phyloP scores from a whole-genome alignment of 306 rosid species.

The Ormosia semicastrata region DNA sequence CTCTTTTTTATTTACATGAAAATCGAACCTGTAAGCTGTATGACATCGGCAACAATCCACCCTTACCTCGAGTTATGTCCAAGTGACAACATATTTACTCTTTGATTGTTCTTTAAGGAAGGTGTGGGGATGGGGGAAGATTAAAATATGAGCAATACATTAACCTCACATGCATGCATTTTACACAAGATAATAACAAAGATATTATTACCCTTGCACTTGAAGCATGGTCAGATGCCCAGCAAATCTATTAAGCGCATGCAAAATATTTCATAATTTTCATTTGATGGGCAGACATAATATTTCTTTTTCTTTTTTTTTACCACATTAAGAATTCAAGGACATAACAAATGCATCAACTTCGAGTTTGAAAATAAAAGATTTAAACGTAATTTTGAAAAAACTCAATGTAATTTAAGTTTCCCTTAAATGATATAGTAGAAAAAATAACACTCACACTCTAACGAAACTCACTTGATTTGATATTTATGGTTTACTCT shows the following conservation, averaged over 20 bases:
- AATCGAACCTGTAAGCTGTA: background rate
- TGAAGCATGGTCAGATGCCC: conserved; percentile 9
- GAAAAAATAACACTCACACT: no score
- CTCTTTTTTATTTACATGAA: background rate
- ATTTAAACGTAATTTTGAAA: background rate
- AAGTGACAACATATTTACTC: background rate
- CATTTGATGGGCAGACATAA: background rate
- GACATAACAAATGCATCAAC: conserved; percentile 2
- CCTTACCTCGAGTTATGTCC: background rate
- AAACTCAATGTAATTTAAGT: background rate
- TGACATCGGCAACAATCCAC: background rate
- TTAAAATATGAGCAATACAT: conserved; percentile 6
- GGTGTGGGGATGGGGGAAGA: background rate
- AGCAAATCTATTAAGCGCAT: background rate
- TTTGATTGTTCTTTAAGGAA: conserved; percentile 21
- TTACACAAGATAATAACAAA: conserved; percentile 21
- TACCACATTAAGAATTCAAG: background rate
- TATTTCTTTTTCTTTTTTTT: background rate
- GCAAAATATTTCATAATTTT: conserved; percentile 12
- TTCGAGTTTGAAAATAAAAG: background rate
- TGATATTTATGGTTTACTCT: no score
- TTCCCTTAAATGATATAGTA: background rate
- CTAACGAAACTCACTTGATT: no score
- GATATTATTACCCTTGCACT: conserved; percentile 26
- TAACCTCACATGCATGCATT: conserved; percentile 10